phyloP scores from a whole-genome alignment of 2,329 filamentous ascomycete species.

The Volutella citrinella region DNA sequence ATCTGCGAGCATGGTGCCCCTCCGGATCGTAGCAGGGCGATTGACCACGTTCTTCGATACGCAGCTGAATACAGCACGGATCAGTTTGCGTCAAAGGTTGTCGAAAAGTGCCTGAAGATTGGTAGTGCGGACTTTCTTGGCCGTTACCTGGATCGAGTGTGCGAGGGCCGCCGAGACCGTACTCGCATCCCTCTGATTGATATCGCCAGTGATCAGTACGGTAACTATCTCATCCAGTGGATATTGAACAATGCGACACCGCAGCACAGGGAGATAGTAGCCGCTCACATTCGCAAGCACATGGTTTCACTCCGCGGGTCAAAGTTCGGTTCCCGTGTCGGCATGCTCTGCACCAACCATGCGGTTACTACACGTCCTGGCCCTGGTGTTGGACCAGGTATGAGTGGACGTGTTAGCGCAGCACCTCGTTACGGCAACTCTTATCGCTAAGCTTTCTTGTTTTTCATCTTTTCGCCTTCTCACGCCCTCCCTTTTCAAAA shows the following conservation, averaged over 20 bases:
- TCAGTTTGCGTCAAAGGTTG: conserved; percentile 97
- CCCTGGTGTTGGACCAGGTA: conserved; percentile 69
- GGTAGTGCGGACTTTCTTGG: conserved; percentile 85
- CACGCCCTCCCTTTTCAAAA: neutral
- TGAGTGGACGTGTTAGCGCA: conserved; percentile 56
- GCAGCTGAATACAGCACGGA: conserved; percentile 98
- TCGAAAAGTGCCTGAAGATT: conserved; percentile 98
- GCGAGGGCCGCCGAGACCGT: conserved; percentile 83
- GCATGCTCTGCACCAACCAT: conserved; percentile 98
- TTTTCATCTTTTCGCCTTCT: no score
- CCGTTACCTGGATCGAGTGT: conserved; percentile 90
- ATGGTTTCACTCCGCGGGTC: conserved; percentile 98
- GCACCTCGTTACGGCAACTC: conserved; percentile 55
- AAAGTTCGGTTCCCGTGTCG: conserved; percentile 96
- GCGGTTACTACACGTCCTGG: conserved; percentile 85
- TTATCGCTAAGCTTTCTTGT: conserved; percentile 53
- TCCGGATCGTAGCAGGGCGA: conserved; percentile 85
- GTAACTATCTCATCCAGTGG: conserved; percentile 97
- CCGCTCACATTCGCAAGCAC: conserved; percentile 93
- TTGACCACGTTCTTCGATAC: conserved; percentile 92
- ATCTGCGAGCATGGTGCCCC: conserved; percentile 95
- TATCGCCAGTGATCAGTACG: conserved; percentile 97
- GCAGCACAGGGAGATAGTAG: conserved; percentile 90
- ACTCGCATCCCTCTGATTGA: conserved; percentile 97
- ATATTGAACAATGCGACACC: conserved; percentile 84